These are phyloP conservation scores for Hygrophila difformis DNA, from an alignment of 257 asterid genomes.

Conservation along the genomic window DNA sequence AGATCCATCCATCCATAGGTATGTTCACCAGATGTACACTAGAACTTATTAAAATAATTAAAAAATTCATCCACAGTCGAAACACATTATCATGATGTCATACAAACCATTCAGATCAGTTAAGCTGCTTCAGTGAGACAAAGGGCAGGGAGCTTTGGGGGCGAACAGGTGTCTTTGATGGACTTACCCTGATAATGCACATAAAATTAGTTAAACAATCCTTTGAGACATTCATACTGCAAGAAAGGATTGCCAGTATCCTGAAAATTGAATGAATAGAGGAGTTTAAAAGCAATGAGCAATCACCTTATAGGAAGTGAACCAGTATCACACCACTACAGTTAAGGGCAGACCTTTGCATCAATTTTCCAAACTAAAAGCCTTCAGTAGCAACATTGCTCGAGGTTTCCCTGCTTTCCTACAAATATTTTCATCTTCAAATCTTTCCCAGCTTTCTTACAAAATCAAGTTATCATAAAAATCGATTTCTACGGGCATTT, in stretches of 20 bases:
- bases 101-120: not conserved
- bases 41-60: not conserved
- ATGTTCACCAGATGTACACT: not conserved
- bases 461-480: too few species aligned
- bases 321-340: constrained; percentile 56
- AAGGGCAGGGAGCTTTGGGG: constrained; percentile 32
- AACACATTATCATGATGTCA: not conserved
- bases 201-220: not conserved
- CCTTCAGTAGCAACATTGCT: too few species aligned
- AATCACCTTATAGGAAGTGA: constrained; percentile 52
- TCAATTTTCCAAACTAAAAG: too few species aligned
- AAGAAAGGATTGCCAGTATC: not conserved
- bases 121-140: constrained; percentile 22
- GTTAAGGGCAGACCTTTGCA: constrained; percentile 53
- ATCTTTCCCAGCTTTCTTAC: too few species aligned
- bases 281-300: not conserved
- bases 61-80: not conserved
- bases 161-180: constrained; percentile 67
- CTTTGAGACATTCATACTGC: not conserved
- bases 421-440: too few species aligned
- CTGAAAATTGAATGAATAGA: not conserved
- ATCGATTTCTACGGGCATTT: too few species aligned
- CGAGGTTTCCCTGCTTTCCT: too few species aligned
- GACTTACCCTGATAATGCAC: constrained; percentile 45
- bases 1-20: not conserved